These are phyloP conservation scores for Candida nanaspora DNA, from an alignment of 805 yeast genomes.

Conservation along the genomic window DNA sequence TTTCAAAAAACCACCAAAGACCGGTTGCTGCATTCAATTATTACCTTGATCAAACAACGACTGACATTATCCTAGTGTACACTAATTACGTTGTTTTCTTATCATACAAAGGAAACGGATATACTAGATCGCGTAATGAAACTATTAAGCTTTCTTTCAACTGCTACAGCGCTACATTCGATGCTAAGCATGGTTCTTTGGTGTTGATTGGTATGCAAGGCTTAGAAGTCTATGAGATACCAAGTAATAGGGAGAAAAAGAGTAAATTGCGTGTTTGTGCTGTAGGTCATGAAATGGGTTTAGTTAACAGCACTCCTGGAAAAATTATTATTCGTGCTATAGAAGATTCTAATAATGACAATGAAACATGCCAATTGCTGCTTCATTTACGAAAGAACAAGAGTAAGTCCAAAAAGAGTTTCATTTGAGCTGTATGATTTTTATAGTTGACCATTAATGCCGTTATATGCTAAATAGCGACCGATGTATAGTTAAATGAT, in stretches of 20 bases:
- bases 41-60: constrained; percentile 7
- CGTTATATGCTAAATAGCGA: too few species aligned
- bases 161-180: constrained; percentile 20
- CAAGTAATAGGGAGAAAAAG: constrained; percentile 11
- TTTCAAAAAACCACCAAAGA: constrained; percentile 12
- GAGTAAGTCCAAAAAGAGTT: neutral
- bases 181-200: constrained; percentile 9
- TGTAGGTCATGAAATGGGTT: constrained; percentile 15
- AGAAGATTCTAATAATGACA: neutral
- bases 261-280: constrained; percentile 18
- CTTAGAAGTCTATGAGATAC: constrained; percentile 21
- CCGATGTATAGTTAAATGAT: too few species aligned
- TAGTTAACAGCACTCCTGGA: constrained; percentile 21
- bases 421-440: too few species aligned
- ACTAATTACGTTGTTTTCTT: constrained; percentile 21
- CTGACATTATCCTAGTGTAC: constrained; percentile 22
- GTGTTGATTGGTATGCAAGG: constrained; percentile 15
- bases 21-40: constrained; percentile 23
- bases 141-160: constrained; percentile 19
- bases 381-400: constrained; percentile 2
- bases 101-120: constrained; percentile 8
- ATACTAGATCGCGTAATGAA: constrained; percentile 18
- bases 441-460: too few species aligned
- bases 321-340: constrained; percentile 11
- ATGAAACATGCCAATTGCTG: constrained; percentile 7